Base-by-base conservation (phyloP, 495 filamentous ascomycete genomes). In the Xylaria flabelliformis region DNA sequence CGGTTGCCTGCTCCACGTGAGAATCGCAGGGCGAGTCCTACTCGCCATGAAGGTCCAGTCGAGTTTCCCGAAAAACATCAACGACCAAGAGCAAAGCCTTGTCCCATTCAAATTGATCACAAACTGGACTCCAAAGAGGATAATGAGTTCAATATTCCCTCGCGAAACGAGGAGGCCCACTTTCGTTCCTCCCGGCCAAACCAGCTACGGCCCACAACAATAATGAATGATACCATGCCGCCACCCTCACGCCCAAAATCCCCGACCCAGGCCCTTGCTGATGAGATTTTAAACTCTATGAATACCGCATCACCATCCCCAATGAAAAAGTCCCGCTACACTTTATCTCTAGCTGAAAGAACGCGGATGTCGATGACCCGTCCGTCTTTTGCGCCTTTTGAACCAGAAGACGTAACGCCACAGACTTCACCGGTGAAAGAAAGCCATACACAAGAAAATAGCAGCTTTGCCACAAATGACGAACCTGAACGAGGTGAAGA, bases 261-360 rank as follows among this genome's bases (percentile, higher is more conserved):
- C 7, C 85, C 84, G n/a, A 83, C 83, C 3, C 81, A 85, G 26
- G 81, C 84, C 48, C 76, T 88, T 32, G 87, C 84, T 9, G 84
- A 88, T 46, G 81, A 86, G 48, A 88, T 91, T 62, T 76, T 92
- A 12, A 85, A 82, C 12, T 89, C 88, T 1, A 85, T 92, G 68
- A 72, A 75, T n/a, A 79, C 77, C 21, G 77, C 77, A 34, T 87
- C 86, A 0, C 86, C 86, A 8, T 87, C 87, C 0, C 87, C 87
- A 64, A 78, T 79, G 80, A 91, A 84, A 78, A 84, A 83, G 61
- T 80, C 80, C 0, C 81, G 86, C 0, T 85, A 88, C 74, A 84
- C 83, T 5, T 84, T 84, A 58, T 92, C 79, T 41, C 81, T 82
- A 55, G 87, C 81, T 77, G 90, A 85, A 81, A 85, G 85, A 19